A percentile compares a stretch with the other conserved stretches of the same genome.
Evolutionary conservation across 2,329 filamentous ascomycete species (phyloP).

Genomic region (Beauveria sp.): DNA sequence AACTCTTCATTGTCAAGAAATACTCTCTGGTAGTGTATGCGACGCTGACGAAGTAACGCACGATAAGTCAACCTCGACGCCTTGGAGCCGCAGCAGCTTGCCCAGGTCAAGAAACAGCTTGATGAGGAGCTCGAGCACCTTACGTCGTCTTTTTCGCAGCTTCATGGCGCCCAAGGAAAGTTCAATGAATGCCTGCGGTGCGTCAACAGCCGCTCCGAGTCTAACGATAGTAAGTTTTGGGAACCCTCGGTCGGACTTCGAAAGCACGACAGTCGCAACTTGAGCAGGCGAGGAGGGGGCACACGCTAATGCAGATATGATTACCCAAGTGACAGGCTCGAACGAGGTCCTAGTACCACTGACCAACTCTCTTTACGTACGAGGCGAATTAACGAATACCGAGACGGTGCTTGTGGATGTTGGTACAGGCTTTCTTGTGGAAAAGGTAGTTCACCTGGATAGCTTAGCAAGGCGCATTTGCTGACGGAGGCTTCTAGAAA

Average conservation of each 20-base stretch:
- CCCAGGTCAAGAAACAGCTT: conserved; percentile 88
- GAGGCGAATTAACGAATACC: conserved; percentile 66
- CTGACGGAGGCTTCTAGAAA: conserved; percentile 28
- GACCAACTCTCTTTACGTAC: conserved; percentile 91
- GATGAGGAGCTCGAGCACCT: conserved; percentile 95
- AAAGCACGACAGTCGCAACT: not conserved
- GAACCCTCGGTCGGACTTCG: not conserved
- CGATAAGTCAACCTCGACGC: conserved; percentile 56
- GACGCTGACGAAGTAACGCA: not conserved
- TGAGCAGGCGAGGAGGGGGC: not conserved
- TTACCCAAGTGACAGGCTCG: conserved; percentile 19
- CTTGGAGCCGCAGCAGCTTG: conserved; percentile 78
- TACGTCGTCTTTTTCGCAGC: conserved; percentile 79
- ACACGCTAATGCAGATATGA: not conserved
- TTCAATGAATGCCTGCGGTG: conserved; percentile 85
- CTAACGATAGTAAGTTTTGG: not conserved
- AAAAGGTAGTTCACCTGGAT: conserved; percentile 55
- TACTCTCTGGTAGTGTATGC: not conserved
- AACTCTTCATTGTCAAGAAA: not conserved
- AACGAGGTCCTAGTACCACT: conserved; percentile 79
- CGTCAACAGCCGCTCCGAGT: conserved; percentile 43
- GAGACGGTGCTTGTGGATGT: conserved; percentile 83
- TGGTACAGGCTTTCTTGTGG: conserved; percentile 88
- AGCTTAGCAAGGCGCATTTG: not conserved
- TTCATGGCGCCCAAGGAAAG: conserved; percentile 82